Evolutionary conservation across 2,329 filamentous ascomycete species (phyloP).

Genomic region (Colletotrichum echinochloae): DNA sequence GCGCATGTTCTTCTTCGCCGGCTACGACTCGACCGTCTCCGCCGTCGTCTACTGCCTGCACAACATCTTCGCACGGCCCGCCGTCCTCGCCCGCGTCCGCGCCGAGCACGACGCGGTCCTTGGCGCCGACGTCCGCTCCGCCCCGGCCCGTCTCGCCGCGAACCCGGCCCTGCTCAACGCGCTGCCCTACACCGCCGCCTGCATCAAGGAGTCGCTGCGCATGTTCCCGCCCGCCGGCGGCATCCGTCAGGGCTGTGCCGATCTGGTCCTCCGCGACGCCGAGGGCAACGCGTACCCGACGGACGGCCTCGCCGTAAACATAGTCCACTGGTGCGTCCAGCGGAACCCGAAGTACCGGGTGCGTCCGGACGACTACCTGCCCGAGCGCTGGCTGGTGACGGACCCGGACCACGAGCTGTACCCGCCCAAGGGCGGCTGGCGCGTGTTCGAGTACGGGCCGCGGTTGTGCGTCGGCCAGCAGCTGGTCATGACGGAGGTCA

Average conservation of each 20-base stretch:
- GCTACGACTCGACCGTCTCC: slow-evolving; percentile 54
- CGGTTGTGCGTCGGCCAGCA: slow-evolving; percentile 59
- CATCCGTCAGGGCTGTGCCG: slow-evolving; percentile 53
- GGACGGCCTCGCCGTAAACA: slow-evolving; percentile 56
- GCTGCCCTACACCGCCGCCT: slow-evolving; percentile 64
- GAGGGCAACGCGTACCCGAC: slow-evolving; percentile 60
- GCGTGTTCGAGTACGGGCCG: slow-evolving; percentile 63
- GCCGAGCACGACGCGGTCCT: slow-evolving; percentile 65
- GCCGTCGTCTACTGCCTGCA: slow-evolving; percentile 49
- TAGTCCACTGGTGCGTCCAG: slow-evolving; percentile 53
- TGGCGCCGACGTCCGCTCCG: slow-evolving; percentile 46
- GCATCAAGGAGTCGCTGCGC: slow-evolving; percentile 67
- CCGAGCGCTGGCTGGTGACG: slow-evolving; percentile 58
- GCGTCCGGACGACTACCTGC: slow-evolving; percentile 58
- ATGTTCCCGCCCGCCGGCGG: slow-evolving; percentile 64
- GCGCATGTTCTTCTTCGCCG: slow-evolving; percentile 53
- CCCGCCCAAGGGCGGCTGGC: slow-evolving; percentile 56
- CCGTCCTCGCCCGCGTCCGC: slow-evolving; percentile 46
- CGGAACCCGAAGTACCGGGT: slow-evolving; percentile 56
- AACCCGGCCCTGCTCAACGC: slow-evolving; percentile 61
- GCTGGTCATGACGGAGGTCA: slow-evolving; percentile 62
- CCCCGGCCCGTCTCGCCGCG: slow-evolving; percentile 40
- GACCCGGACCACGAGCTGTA: slow-evolving; percentile 33
- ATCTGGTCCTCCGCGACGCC: slow-evolving; percentile 56
- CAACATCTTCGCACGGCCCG: slow-evolving; percentile 48